Conservation (phyloP, 306 rosid species). For the Cucumis hystrix region DNA sequence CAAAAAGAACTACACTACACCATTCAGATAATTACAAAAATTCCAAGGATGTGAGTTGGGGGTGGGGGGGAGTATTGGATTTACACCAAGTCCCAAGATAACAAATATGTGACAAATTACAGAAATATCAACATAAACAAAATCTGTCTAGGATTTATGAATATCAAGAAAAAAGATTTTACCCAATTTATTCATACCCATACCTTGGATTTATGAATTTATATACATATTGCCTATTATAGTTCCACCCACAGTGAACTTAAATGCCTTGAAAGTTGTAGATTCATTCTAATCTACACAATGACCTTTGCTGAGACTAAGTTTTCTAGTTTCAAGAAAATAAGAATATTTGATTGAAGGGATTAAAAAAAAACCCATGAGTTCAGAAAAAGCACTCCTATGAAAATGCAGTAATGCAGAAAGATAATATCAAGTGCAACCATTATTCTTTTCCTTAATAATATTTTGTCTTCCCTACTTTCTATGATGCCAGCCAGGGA, state of each 20-base stretch:
- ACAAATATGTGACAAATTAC: no score
- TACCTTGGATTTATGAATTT: not conserved
- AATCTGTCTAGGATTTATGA: no score
- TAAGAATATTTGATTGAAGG: not conserved
- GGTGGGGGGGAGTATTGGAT: no score
- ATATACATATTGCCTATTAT: not conserved
- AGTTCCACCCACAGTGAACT: not conserved
- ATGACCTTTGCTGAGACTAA: not conserved
- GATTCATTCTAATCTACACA: not conserved
- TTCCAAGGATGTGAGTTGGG: no score
- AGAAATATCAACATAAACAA: no score
- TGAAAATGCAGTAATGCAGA: not conserved
- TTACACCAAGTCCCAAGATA: no score
- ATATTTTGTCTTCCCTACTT: not conserved
- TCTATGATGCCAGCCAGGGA: not conserved
- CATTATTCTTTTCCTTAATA: not conserved
- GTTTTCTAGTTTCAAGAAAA: not conserved
- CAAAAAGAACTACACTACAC: no score
- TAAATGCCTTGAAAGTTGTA: not conserved
- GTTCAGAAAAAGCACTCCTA: not conserved
- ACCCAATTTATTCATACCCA: not conserved
- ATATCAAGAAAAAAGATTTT: not conserved
- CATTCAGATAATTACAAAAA: no score
- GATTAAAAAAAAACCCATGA: not conserved
- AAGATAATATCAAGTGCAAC: not conserved